Percentiles rank a stretch among this genome's conserved stretches.
Evolutionary conservation across 1,139 yeast species (phyloP).

Genomic region (Hyphopichia fennica): DNA sequence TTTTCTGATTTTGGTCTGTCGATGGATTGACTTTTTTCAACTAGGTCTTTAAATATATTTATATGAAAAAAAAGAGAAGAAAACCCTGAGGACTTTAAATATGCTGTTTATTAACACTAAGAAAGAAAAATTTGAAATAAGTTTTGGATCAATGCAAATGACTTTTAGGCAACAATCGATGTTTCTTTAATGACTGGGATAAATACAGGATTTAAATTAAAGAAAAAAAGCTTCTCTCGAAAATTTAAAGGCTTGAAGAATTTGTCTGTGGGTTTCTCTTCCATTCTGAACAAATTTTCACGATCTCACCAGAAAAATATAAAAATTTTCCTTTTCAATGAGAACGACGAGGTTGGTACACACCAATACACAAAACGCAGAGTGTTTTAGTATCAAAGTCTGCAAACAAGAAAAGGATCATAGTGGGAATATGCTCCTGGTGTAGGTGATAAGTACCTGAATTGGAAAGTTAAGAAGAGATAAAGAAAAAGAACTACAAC

Average conservation of each 20-base stretch:
- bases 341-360: constrained; percentile 1
- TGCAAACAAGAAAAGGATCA: no score
- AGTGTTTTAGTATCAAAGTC: not conserved
- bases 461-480: no score
- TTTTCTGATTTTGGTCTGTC: not conserved
- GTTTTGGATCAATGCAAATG: not conserved
- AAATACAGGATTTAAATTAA: not conserved
- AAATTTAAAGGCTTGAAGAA: not conserved
- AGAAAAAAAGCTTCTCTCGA: not conserved
- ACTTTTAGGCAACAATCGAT: not conserved
- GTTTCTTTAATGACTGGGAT: not conserved
- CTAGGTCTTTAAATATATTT: not conserved
- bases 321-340: constrained; percentile 1
- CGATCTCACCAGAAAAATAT: not conserved
- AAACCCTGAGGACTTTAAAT: not conserved
- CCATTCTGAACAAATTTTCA: constrained; percentile 1
- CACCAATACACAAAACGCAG: constrained; percentile 2
- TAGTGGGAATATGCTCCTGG: no score
- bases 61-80: not conserved
- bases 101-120: not conserved
- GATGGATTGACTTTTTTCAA: not conserved
- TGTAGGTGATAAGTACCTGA: no score
- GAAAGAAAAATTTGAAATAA: not conserved
- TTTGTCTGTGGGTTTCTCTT: not conserved
- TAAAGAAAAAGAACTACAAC: no score